Evolutionary conservation across 169 alveolate genomes (phyloP).

Genomic region (Ichthyophthirius multifiliis): DNA sequence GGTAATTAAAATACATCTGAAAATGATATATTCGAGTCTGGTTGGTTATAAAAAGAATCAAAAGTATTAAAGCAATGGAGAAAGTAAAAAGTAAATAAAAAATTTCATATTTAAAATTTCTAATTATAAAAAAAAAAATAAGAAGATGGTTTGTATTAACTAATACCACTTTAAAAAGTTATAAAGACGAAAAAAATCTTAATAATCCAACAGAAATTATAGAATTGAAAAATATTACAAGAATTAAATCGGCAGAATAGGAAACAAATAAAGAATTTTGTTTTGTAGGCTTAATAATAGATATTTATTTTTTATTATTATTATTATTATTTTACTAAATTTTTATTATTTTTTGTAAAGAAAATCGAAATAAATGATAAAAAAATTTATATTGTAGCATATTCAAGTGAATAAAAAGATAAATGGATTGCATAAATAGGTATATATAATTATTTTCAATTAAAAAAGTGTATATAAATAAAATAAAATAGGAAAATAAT

Average conservation of each 20-base stretch:
- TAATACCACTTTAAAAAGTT: conserved; percentile 52
- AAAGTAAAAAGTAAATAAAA: conserved; percentile 32
- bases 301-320: neutral
- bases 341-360: neutral
- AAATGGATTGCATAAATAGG: neutral
- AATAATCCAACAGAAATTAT: conserved; percentile 66
- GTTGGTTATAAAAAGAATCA: conserved; percentile 69
- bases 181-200: conserved; percentile 51
- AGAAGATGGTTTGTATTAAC: conserved; percentile 77
- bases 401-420: neutral
- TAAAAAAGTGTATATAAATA: no score
- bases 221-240: conserved; percentile 46
- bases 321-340: neutral
- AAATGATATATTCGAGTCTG: no score
- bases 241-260: conserved; percentile 68
- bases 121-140: neutral
- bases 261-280: conserved; percentile 55
- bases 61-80: conserved; percentile 69
- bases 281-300: conserved; percentile 45
- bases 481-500: no score
- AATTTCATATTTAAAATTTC: neutral
- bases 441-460: no score
- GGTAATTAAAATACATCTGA: no score
- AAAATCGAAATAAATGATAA: no score
- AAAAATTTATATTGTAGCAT: no score